A percentile compares a stretch with the other conserved stretches of the same genome.
These are phyloP conservation scores for Phytophthora macrochlamydospora DNA, from an alignment of 352 stramenopile species.

Conservation along the genomic window DNA sequence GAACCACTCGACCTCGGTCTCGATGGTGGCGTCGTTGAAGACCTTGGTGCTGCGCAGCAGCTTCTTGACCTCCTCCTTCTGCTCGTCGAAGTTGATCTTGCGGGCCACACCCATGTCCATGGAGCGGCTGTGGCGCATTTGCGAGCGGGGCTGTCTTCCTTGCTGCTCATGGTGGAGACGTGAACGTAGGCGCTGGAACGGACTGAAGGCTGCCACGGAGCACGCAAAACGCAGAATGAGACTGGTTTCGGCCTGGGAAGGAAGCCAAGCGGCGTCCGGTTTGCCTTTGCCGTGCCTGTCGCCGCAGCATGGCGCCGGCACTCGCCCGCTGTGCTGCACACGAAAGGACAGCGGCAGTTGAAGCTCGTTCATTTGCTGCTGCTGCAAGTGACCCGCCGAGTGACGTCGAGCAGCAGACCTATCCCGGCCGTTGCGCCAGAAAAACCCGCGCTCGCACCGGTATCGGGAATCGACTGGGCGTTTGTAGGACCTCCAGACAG, in stretches of 20 bases:
- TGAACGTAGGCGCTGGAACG: conserved; percentile 10
- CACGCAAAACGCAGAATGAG: conserved; percentile 44
- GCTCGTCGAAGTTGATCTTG: conserved; percentile 55
- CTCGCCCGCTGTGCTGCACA: conserved; percentile 23
- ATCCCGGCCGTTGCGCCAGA: neutral
- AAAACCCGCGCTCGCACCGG: neutral
- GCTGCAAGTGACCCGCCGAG: conserved; percentile 6
- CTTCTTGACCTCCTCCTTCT: conserved; percentile 75
- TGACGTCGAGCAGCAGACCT: conserved; percentile 16
- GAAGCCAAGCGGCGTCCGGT: neutral
- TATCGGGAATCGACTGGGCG: neutral
- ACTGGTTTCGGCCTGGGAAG: neutral
- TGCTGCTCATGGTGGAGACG: conserved; percentile 23
- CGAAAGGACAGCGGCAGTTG: conserved; percentile 22
- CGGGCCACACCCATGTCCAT: conserved; percentile 65
- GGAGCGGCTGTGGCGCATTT: conserved; percentile 53
- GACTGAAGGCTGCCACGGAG: conserved; percentile 27
- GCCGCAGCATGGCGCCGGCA: neutral
- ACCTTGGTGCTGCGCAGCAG: conserved; percentile 60
- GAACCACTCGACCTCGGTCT: conserved; percentile 82
- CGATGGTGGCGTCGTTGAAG: conserved; percentile 65
- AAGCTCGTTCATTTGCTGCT: conserved; percentile 10
- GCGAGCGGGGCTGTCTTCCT: conserved; percentile 28
- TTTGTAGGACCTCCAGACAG: neutral
- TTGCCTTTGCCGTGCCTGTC: neutral